phyloP scores from a whole-genome alignment of 805 yeast genomes.

The Dipodascus geniculatus region DNA sequence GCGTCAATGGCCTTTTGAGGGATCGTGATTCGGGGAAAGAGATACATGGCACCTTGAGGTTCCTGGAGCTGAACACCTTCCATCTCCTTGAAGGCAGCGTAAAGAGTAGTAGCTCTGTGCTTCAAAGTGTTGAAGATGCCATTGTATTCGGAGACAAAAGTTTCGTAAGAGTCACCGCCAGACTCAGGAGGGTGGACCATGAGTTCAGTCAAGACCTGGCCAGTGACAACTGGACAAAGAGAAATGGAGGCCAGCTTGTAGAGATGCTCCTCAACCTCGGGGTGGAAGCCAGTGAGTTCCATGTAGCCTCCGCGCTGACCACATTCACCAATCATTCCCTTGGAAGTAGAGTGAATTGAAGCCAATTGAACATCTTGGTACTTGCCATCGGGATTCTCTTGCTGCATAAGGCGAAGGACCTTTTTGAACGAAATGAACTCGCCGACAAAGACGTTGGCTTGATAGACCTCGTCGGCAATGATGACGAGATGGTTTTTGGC shows the following conservation, averaged over 20 bases:
- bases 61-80: slow-evolving; percentile 76
- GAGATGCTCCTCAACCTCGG: slow-evolving; percentile 56
- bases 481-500: slow-evolving; percentile 76
- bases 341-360: slow-evolving; percentile 93
- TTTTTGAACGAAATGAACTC: slow-evolving; percentile 77
- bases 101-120: slow-evolving; percentile 51
- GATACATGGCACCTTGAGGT: slow-evolving; percentile 97
- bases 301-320: slow-evolving; percentile 99
- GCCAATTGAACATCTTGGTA: slow-evolving; percentile 76
- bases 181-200: slow-evolving; percentile 84
- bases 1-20: slow-evolving; percentile 60
- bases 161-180: slow-evolving; percentile 66
- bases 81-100: slow-evolving; percentile 61
- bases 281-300: slow-evolving; percentile 77
- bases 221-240: slow-evolving; percentile 87
- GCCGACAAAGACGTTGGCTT: slow-evolving; percentile 77
- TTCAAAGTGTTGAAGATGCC: slow-evolving; percentile 51
- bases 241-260: slow-evolving; percentile 84
- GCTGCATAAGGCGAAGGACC: slow-evolving; percentile 55
- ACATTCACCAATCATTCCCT: slow-evolving; percentile 97
- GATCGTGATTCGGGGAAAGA: slow-evolving; percentile 70
- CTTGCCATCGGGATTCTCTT: slow-evolving; percentile 36
- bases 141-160: slow-evolving; percentile 50
- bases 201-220: slow-evolving; percentile 85
- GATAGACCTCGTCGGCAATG: slow-evolving; percentile 97